Evolutionary conservation across 2,329 filamentous ascomycete species (phyloP), one percentile per base, ranked within the genome.

Genomic region (Uncinocarpus reesii): DNA sequence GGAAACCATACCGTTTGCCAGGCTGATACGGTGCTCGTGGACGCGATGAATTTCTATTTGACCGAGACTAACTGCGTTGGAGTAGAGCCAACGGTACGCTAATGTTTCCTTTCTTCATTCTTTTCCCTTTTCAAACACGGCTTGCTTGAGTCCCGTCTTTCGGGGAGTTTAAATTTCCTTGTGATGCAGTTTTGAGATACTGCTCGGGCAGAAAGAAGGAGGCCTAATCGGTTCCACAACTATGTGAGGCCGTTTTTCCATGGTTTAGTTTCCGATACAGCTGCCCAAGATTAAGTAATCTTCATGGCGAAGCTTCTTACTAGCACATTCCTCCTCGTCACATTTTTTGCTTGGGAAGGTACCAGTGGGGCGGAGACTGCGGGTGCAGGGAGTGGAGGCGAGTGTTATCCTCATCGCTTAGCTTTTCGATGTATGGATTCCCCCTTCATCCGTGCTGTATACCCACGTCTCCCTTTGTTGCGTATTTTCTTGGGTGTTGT

Each of bases 31-130:
- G 87, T 86, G 0, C 83, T 95, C 55, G 82, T 96, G 45, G 88
- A 95, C 61, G 71, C 88, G 37, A 80, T 81, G 24, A 84, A 82
- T 8, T 82, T 98, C 53, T 68, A 95, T 20, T 68, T 96, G 37
- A 66, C 75, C 0, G 73, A 80, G 52, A 65, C 68, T 1, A 85
- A 96, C 64, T 89, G 86, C 53, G 55, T 50, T 20, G 64, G 62
- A 8, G 53, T 71, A 41, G 58, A 65, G 56, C 59, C 62, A 58
- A 58, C 60, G 62, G 65, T 71, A 58, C 58, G 60, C 53, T 8
- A 23, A 13, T 49, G 16, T 47, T n/a, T n/a, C n/a, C n/a, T n/a
- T n/a, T n/a, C n/a, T n/a, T n/a, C n/a, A n/a, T n/a, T 32, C 42
- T 26, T 52, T 47, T 44, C 13, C 41, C 18, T 38, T 34, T 37